Base-by-base conservation (phyloP, 306 rosid genomes). In the Prosopis cineraria region DNA sequence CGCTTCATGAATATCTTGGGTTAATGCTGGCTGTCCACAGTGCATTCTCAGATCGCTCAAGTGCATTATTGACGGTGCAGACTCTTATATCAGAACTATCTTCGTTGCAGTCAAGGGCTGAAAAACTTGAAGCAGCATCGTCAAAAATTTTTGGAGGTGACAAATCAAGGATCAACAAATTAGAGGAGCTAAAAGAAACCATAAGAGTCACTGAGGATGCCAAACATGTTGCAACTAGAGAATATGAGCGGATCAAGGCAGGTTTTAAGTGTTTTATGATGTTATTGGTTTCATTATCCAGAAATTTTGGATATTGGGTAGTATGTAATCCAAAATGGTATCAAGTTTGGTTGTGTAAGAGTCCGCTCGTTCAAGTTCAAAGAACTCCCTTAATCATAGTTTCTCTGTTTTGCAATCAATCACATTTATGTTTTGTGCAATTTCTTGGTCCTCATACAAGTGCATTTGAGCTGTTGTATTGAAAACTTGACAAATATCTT, bases 1-100 rank as follows among this genome's bases (percentile, higher is more conserved):
- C 90, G 3, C 91, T 95, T 84, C 98, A 95, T 7, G 98, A 95
- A 52, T 88, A 95, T 89, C 98, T 95, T 39, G 98, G 98, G 81
- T 80, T 95, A 45, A 92, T 92, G 93, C 80, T 95, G 85, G 91
- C 97, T 39, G 93, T 88, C 79, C 89, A 91, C 41, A 78, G 92
- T 79, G 98, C 98, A 20, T 95, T 95, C 86, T 81, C 97, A 6
- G 98, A 95, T 56, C 89, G 98, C 68, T 80, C 97, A 52, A 92
- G 93, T 78, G 93, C 98, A 44, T 74, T 95, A 62, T 86, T 95
- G 85, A 95, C 98, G 0, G 93, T 90, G 84, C 98, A 95, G 76
- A 92, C 98, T 48, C 98, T 95, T 65, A 70, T 89, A 78, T 89
- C 98, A 40, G 98, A 95, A 41, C 53, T 92, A 66, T 89, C 87